Conservation (phyloP, 352 stramenopile species). For the Pythium periplocum region DNA sequence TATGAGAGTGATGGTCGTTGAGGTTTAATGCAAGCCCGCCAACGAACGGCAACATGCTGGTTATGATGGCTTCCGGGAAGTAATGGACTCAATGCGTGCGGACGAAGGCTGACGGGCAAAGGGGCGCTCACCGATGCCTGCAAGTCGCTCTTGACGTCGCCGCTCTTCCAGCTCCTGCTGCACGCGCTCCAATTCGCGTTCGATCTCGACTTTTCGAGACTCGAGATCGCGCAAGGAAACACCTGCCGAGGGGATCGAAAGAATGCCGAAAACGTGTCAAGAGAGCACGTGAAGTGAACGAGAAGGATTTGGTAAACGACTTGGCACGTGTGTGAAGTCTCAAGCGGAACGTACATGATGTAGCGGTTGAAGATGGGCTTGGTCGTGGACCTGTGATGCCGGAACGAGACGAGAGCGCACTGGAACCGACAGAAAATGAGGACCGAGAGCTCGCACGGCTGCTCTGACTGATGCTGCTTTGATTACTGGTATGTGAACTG, state of each 20-base stretch:
- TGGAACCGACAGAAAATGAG: constrained; percentile 2
- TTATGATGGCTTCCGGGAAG: too few relatives aligned
- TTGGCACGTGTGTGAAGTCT: too few relatives aligned
- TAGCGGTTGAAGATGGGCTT: constrained; percentile 23
- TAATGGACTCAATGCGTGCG: too few relatives aligned
- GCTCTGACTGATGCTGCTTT: background rate
- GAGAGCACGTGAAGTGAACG: background rate
- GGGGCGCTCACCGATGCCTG: constrained; percentile 3
- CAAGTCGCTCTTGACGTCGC: constrained; percentile 13
- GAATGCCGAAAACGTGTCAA: background rate
- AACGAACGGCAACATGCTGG: too few relatives aligned
- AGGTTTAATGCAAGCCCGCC: too few relatives aligned
- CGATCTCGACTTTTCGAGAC: constrained; percentile 51
- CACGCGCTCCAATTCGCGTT: constrained; percentile 38
- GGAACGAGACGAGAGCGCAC: constrained; percentile 6
- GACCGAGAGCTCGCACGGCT: background rate
- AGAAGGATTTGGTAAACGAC: background rate
- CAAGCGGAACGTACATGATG: constrained; percentile 26
- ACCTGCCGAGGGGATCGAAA: constrained; percentile 12
- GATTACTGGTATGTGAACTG: background rate
- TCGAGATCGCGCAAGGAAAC: constrained; percentile 52
- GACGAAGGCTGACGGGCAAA: constrained; percentile 4
- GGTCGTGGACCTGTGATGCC: background rate
- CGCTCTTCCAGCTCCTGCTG: constrained; percentile 34
- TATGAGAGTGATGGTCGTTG: too few relatives aligned